phyloP scores from a whole-genome alignment of 345 rosid species.

The Pelargonium nanum region DNA sequence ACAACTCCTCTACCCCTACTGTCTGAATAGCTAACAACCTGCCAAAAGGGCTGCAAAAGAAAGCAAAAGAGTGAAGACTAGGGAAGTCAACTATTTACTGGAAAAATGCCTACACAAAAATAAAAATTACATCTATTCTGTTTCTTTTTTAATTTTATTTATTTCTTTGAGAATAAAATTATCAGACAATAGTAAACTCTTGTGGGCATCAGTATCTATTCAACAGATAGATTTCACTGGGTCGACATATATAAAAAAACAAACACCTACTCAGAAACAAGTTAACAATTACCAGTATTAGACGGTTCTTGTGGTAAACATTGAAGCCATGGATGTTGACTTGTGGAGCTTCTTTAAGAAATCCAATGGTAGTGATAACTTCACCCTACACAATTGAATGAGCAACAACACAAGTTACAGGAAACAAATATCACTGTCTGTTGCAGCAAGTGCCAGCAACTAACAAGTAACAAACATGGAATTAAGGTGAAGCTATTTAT shows the following conservation, averaged over 20 bases:
- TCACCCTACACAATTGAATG: slow-evolving; percentile 40
- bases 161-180: not conserved
- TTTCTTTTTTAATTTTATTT: not conserved
- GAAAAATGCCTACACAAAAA: not conserved
- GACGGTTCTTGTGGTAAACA: slow-evolving; percentile 86
- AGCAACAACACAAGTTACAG: slow-evolving; percentile 2
- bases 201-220: not conserved
- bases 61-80: not conserved
- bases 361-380: slow-evolving; percentile 80
- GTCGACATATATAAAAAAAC: not conserved
- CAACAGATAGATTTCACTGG: not conserved
- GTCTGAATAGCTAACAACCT: slow-evolving; percentile 36
- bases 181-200: not conserved
- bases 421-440: not conserved
- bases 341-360: slow-evolving; percentile 83
- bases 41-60: slow-evolving; percentile 80
- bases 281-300: slow-evolving; percentile 49
- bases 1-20: slow-evolving; percentile 82
- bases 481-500: too few species aligned
- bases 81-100: not conserved
- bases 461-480: too few species aligned
- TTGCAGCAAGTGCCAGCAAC: too few species aligned
- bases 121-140: not conserved
- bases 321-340: slow-evolving; percentile 69
- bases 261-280: not conserved